Evolutionary conservation across 2,329 filamentous ascomycete genomes (phyloP).

Genomic region (Akanthomyces lecanii): DNA sequence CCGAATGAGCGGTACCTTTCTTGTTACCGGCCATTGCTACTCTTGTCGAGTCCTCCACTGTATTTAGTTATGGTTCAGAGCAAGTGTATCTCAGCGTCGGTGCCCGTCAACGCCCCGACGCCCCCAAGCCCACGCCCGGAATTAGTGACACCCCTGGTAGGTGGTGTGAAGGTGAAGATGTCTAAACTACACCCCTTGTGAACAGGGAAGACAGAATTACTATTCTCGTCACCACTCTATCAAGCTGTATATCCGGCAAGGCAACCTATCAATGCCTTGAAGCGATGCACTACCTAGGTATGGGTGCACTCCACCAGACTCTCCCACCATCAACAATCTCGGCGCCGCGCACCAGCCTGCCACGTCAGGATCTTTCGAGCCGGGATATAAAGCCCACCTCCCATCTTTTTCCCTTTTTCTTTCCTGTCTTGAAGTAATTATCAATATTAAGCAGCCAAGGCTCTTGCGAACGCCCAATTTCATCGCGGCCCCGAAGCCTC

Average conservation of each 20-base stretch:
- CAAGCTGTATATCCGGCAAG: not conserved
- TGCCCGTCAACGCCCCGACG: not conserved
- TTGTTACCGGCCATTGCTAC: no score
- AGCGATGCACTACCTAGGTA: not conserved
- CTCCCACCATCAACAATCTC: not conserved
- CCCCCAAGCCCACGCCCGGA: not conserved
- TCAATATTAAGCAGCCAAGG: not conserved
- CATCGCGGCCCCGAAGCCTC: not conserved
- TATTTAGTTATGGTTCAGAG: no score
- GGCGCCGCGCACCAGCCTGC: not conserved
- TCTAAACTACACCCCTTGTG: not conserved
- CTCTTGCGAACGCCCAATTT: no score
- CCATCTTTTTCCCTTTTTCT: not conserved
- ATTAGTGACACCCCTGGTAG: not conserved
- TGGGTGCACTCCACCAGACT: not conserved
- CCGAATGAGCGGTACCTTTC: no score
- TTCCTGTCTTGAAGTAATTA: not conserved
- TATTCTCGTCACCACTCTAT: not conserved
- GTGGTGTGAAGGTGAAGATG: not conserved
- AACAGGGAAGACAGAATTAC: not conserved
- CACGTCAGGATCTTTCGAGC: not conserved
- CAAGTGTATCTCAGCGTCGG: no score
- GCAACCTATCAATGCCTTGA: constrained; percentile 4
- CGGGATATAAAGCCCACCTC: not conserved
- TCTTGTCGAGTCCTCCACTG: no score